Evolutionary conservation across 345 rosid genomes (phyloP), one percentile per base, ranked within the genome.

Genomic region (Xanthoceras sorbifolium): DNA sequence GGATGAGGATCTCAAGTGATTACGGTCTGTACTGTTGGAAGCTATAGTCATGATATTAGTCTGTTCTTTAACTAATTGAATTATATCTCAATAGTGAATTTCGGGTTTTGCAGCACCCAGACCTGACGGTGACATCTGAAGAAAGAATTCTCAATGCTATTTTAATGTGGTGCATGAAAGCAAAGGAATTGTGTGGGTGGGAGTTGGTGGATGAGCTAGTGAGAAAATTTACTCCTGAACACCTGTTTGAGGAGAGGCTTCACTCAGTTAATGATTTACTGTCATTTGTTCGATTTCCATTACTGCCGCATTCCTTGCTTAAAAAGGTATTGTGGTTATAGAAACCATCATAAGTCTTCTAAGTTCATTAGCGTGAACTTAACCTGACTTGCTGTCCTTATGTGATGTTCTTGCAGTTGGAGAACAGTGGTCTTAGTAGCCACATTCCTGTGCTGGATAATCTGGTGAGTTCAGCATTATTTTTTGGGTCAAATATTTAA

Each of bases 71-170:
- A 50, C 31, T 14, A 64, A 65, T 4, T 32, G 70, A 32, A 15
- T 61, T 48, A 72, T 22, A 74, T 74, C 80, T 79, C 66, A 64
- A n/a, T 67, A 72, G 76, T 65, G 65, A 70, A 63, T 60, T 22
- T 26, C 85, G 69, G 77, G 74, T 76, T 84, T 86, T 82, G 87
- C 97, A 92, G 97, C 97, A 90, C 84, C 91, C 89, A 72, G 97
- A 94, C 82, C 83, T 96, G 76, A 94, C 97, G 1, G 97, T 94
- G 79, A 96, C 95, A 74, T 91, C 97, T 10, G 97, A 96, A 80
- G 99, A 94, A 79, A 90, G 89, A 84, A 88, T 94, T 85, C 90
- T 96, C 60, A 84, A 89, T 87, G 95, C 97, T 81, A 91, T 94
- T 77, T 78, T 96, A 74, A 90, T 89, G 96, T 96, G 99, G 98